These are phyloP conservation scores for Cyathus olla DNA, from an alignment of 1,284 basidiomycete genomes.

Conservation along the genomic window DNA sequence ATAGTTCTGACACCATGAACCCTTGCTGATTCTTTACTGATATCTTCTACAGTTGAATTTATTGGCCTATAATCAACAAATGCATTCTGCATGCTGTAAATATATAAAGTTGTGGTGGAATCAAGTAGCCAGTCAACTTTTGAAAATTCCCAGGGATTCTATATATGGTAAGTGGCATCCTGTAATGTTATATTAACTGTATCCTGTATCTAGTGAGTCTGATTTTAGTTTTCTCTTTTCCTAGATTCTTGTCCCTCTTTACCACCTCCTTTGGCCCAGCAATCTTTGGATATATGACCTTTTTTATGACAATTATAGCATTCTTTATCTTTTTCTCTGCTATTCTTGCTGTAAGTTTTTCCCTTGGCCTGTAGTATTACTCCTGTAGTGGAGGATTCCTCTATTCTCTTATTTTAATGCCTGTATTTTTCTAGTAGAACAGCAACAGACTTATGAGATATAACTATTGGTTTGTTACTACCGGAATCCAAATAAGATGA, in stretches of 20 bases:
- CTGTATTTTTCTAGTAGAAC: constrained; percentile 33
- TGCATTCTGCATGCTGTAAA: too few species aligned
- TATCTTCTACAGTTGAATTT: too few species aligned
- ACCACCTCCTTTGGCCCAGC: constrained; percentile 29
- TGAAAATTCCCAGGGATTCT: constrained; percentile 3
- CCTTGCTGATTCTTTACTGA: too few species aligned
- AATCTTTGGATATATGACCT: constrained; percentile 29
- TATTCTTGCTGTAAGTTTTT: background rate
- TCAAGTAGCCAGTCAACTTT: constrained; percentile 27
- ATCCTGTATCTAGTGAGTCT: constrained; percentile 15
- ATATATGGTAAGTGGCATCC: constrained; percentile 6
- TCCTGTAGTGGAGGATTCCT: constrained; percentile 15
- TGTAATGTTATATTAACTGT: too few species aligned
- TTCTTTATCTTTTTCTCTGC: constrained; percentile 4
- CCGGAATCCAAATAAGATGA: constrained; percentile 11
- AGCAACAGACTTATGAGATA: constrained; percentile 30
- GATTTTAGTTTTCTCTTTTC: constrained; percentile 7
- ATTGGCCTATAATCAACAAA: too few species aligned
- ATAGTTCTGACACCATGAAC: constrained; percentile 14
- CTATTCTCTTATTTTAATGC: constrained; percentile 6
- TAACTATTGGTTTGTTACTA: constrained; percentile 31
- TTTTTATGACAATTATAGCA: constrained; percentile 35
- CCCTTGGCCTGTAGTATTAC: constrained; percentile 9
- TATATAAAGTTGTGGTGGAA: too few species aligned
- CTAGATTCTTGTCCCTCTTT: constrained; percentile 24